These are phyloP conservation scores for Meyerozyma athensensis DNA, from an alignment of 1,139 yeast species.

Conservation along the genomic window DNA sequence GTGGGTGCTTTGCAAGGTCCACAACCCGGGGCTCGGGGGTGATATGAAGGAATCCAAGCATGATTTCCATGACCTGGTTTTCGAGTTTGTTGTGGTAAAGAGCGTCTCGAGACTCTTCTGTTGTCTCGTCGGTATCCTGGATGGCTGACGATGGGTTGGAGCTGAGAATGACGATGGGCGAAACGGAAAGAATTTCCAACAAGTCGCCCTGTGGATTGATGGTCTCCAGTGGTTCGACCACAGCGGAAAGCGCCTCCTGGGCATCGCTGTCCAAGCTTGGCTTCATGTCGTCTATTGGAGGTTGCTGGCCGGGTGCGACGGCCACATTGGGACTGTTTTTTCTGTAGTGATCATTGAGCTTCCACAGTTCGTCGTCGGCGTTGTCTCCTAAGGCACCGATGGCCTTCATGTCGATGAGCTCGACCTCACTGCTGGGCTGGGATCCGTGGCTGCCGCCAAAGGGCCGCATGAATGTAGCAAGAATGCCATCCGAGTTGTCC, in stretches of 20 bases:
- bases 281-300: neutral
- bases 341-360: slow-evolving; percentile 6
- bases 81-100: slow-evolving; percentile 8
- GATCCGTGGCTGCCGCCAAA: neutral
- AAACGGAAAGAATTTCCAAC: slow-evolving; percentile 27
- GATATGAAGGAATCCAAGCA: slow-evolving; percentile 19
- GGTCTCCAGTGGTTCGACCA: neutral
- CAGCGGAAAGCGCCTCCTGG: neutral
- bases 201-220: slow-evolving; percentile 18
- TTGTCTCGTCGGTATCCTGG: neutral
- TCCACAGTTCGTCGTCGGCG: slow-evolving; percentile 9
- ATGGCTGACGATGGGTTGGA: neutral
- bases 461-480: neutral
- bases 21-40: slow-evolving; percentile 31
- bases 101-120: slow-evolving; percentile 11
- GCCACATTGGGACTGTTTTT: slow-evolving; percentile 4
- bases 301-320: slow-evolving; percentile 2
- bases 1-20: slow-evolving; percentile 29
- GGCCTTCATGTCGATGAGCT: slow-evolving; percentile 2
- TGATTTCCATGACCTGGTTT: slow-evolving; percentile 20
- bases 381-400: slow-evolving; percentile 2
- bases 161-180: slow-evolving; percentile 21
- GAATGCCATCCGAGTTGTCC: neutral
- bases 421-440: neutral
- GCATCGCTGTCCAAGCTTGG: neutral